These are phyloP conservation scores for Ophiostoma sp. DNA, from an alignment of 2,329 filamentous ascomycete genomes.

Conservation along the genomic window DNA sequence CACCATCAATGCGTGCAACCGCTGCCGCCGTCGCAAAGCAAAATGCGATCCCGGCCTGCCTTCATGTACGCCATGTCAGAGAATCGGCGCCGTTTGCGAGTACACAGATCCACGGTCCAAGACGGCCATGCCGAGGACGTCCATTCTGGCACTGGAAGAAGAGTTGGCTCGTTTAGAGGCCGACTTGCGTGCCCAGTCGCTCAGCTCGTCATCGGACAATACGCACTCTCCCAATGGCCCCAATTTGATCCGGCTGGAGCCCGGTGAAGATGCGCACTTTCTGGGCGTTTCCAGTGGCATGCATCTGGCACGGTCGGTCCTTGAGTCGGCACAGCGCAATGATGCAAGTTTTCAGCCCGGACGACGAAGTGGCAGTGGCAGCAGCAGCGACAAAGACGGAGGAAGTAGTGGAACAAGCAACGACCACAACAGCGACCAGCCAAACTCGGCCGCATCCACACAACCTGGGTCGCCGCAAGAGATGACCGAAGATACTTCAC, in stretches of 20 bases:
- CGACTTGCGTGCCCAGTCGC: conserved; percentile 1
- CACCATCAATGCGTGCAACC: conserved; percentile 25
- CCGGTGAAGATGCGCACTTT: conserved; percentile 27
- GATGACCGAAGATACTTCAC: not conserved
- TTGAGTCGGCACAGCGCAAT: conserved; percentile 25
- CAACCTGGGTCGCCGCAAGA: not conserved
- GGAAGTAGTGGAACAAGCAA: not conserved
- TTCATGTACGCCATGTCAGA: conserved; percentile 28
- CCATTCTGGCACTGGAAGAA: conserved; percentile 25
- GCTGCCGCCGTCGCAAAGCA: conserved; percentile 22
- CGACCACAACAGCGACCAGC: not conserved
- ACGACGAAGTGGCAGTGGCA: not conserved
- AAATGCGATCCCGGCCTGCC: conserved; percentile 24
- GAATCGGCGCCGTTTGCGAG: conserved; percentile 30
- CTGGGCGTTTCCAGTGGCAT: conserved; percentile 28
- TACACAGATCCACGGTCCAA: conserved; percentile 31
- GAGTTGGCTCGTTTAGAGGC: conserved; percentile 24
- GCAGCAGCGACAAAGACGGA: not conserved
- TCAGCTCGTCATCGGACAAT: not conserved
- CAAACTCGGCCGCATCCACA: not conserved
- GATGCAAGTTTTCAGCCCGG: conserved; percentile 19
- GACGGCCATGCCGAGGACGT: conserved; percentile 22
- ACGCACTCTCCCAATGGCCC: conserved; percentile 4
- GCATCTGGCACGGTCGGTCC: conserved; percentile 27
- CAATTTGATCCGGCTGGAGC: conserved; percentile 24